Evolutionary conservation across 2,329 filamentous ascomycete genomes (phyloP), one percentile per base, ranked within the genome.

Genomic region (Colletotrichum brevisporum): DNA sequence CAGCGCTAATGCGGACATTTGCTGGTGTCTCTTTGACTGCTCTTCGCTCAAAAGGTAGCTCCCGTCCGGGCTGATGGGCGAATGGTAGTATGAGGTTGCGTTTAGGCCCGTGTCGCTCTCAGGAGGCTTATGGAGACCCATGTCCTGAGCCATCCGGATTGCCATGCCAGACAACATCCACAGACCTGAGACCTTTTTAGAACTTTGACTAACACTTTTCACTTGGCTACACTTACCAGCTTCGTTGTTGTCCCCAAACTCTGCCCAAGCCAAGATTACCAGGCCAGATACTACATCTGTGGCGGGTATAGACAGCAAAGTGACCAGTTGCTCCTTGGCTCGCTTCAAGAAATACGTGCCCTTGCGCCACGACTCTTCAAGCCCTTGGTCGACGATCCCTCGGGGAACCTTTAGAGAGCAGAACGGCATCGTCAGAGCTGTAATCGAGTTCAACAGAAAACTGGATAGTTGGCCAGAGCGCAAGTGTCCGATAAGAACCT

Each of bases 81-180:
- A 59, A 4, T 45, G 56, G 31, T 59, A 45, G 43, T 45, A 59
- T 18, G 50, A 59, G 27, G 56, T 45, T 13, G 48, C 56, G 9
- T 24, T 59, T 10, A 45, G 56, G 9, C 36, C 50, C 1, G 26
- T 50, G 26, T 59, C 56, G 36, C 31, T 39, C 45, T 59, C 56
- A 1, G 45, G 56, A 39, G 26, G 15, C 6, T 45, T 24, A 39
- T 59, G 56, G 9, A 59, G 45, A 4, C 56, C 56, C 56, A 59
- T 59, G 39, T 59, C 56, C 8, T 59, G 56, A 3, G 56, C 56
- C 56, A 59, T 59, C 3, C 56, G 45, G 4, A 59, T 59, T 0
- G 56, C 56, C 56, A 59, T 59, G 13, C 56, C 56, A 13, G 56
- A 59, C 3, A 59, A 43, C 56, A 59, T 59, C 56, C 56, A 59